A percentile compares a stretch with the other conserved stretches of the same genome.
Evolutionary conservation across 2,329 filamentous ascomycete species (phyloP).

Genomic region (Coniochaeta prunicola): DNA sequence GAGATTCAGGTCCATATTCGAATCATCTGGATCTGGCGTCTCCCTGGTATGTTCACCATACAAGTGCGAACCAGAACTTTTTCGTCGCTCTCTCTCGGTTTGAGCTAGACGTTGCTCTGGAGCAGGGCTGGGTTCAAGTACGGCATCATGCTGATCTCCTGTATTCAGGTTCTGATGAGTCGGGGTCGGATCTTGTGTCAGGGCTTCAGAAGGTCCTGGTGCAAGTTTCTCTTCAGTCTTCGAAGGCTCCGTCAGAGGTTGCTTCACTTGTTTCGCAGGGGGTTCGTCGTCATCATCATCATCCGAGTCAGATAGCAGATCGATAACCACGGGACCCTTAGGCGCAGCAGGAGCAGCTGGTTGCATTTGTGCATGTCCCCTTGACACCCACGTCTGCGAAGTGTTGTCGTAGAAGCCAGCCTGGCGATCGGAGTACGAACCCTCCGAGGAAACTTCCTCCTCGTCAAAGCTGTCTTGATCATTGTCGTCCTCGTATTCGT

Average conservation of each 20-base stretch:
- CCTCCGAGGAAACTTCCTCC: slow-evolving; percentile 3
- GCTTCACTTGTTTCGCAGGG: slow-evolving; percentile 3
- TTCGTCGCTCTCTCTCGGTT: not conserved
- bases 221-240: not conserved
- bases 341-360: slow-evolving; percentile 6
- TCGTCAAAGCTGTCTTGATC: slow-evolving; percentile 10
- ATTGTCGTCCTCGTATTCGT: slow-evolving; percentile 10
- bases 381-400: not conserved
- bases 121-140: not conserved
- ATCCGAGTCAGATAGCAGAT: slow-evolving; percentile 39
- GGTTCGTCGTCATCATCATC: slow-evolving; percentile 24
- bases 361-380: not conserved
- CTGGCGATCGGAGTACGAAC: not conserved
- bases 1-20: not conserved
- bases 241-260: not conserved
- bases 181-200: not conserved
- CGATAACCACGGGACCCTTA: slow-evolving; percentile 35
- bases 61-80: not conserved
- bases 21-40: not conserved
- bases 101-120: not conserved
- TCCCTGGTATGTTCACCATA: not conserved
- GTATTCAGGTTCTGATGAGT: not conserved
- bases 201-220: not conserved
- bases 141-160: not conserved
- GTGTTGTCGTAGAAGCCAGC: slow-evolving; percentile 2